phyloP scores from a whole-genome alignment of 208 protist genomes.

The Acanthamoeba triangularis region DNA sequence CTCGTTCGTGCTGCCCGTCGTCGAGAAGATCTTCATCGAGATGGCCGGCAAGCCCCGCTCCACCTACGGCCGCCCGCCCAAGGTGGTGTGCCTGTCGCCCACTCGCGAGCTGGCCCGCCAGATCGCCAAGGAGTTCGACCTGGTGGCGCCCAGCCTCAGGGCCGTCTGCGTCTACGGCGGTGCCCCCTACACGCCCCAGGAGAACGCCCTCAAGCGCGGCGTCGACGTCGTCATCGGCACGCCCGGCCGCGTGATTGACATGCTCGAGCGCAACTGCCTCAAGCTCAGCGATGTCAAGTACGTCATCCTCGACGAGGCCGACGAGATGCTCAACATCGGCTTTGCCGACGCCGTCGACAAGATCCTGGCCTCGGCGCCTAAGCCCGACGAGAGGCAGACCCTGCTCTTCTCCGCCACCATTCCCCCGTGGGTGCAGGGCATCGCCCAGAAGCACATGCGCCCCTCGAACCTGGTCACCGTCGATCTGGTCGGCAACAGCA shows the following conservation, averaged over 20 bases:
- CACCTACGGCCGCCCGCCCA: neutral
- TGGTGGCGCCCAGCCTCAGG: neutral
- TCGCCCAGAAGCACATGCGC: slow-evolving; percentile 70
- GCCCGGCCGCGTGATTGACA: slow-evolving; percentile 68
- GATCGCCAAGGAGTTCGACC: slow-evolving; percentile 81
- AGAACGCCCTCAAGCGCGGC: slow-evolving; percentile 53
- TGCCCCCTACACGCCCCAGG: slow-evolving; percentile 67
- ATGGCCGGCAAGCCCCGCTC: neutral
- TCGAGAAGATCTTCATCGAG: slow-evolving; percentile 73
- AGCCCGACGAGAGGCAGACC: slow-evolving; percentile 92
- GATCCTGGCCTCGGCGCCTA: neutral
- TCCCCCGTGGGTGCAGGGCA: slow-evolving; percentile 89
- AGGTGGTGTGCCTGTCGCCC: slow-evolving; percentile 86
- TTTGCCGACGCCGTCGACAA: slow-evolving; percentile 62
- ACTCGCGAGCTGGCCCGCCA: slow-evolving; percentile 90
- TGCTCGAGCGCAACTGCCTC: slow-evolving; percentile 38
- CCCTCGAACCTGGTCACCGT: neutral
- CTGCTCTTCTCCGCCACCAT: slow-evolving; percentile 96
- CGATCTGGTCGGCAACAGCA: slow-evolving; percentile 60
- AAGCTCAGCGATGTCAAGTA: slow-evolving; percentile 29
- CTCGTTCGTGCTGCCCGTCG: slow-evolving; percentile 83
- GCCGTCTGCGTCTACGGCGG: slow-evolving; percentile 74
- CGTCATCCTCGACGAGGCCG: slow-evolving; percentile 77
- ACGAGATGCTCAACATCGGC: slow-evolving; percentile 80
- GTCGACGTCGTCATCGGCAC: slow-evolving; percentile 74